Base-by-base conservation (phyloP, 306 rosid genomes). In the Senna siamea region DNA sequence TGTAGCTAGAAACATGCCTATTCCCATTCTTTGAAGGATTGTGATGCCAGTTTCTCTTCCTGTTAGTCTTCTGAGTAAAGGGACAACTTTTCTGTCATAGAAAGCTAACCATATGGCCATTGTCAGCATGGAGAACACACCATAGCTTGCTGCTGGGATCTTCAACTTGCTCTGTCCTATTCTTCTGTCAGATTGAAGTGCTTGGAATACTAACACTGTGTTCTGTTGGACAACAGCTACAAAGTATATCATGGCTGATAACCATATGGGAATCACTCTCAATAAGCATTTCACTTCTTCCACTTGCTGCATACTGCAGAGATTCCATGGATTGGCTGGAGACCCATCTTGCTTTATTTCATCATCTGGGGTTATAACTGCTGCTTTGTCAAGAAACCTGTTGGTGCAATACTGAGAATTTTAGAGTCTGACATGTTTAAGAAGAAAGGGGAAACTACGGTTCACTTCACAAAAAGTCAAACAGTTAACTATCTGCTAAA, bases 321-420 rank as follows among this genome's bases (percentile, higher is more conserved):
- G 90, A 23, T 72, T 73, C 93, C 93, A 86, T 3, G 87, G 93
- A 37, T 86, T 56, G 13, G 69, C 8, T 19, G 87, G 78, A 18
- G 90, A 86, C 4, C 90, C 93, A 48, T 88, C 89, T 2, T 54
- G 69, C 48, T 78, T 84, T 72, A 80, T 55, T 64, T 73, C 1
- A 78, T 84, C 89, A 19, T 78, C 10, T n/a, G 84, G 70, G 1
- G 74, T 80, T 52, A 80, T 1, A 9, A 84, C 78, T 17, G 93
- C 90, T 43, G 89, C 90, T 80, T 84, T 86, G 80, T 86, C 83
- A 17, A 88, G 89, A 73, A 52, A 82, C 69, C 89, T 88, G 76
- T 37, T 38, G 12, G 41, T 9, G 15, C 22, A 48, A 47, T n/a
- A 4, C 13, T 17, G 12, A 11, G 44, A 18, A 6, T 28, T 30